Evolutionary conservation across 495 filamentous ascomycete genomes (phyloP), one percentile per base, ranked within the genome.

Genomic region (Aspergillus wentii): DNA sequence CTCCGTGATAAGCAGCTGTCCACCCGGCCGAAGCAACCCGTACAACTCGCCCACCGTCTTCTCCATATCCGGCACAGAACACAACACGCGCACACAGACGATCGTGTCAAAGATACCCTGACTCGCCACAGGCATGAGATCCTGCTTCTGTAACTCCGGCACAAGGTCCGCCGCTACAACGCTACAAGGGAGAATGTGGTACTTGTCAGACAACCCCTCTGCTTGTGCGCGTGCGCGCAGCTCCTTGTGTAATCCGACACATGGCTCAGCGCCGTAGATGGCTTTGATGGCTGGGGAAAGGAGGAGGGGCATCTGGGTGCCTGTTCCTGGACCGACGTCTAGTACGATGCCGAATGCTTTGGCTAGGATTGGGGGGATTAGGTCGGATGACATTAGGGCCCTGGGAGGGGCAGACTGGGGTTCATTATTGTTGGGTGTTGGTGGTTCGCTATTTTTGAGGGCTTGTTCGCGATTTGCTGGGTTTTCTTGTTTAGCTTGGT

Each of bases 251-350:
- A 83, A 67, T 1, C 57, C 58, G 0, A 23, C 3, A 50, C 83
- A 85, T 2, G 83, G 83, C 59, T 88, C 83, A 1, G 85, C 65
- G 45, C 83, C 83, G 54, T 77, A 83, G 30, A 88, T 70, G 38
- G 71, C 68, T 21, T 59, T 75, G 38, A 85, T 69, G 4, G 47
- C 47, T 1, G 54, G 57, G 4, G 61, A 59, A 30, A 53, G 58
- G 11, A 71, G 57, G 33, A 64, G 59, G 8, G 62, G 62, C 57
- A 72, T 68, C 33, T 73, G 65, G 1, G 60, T 58, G 21, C 72
- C 71, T 18, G 65, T 64, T 8, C 72, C 72, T n/a, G 72, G 69
- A 11, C 71, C 71, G 26, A 75, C 61, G 48, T 74, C 71, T 0
- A 75, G 56, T 14, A 72, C 67, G 5, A 64, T 30, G 4, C 72